Conservation (phyloP, 2,329 filamentous ascomycete genomes). For the Talaromyces atroroseus region DNA sequence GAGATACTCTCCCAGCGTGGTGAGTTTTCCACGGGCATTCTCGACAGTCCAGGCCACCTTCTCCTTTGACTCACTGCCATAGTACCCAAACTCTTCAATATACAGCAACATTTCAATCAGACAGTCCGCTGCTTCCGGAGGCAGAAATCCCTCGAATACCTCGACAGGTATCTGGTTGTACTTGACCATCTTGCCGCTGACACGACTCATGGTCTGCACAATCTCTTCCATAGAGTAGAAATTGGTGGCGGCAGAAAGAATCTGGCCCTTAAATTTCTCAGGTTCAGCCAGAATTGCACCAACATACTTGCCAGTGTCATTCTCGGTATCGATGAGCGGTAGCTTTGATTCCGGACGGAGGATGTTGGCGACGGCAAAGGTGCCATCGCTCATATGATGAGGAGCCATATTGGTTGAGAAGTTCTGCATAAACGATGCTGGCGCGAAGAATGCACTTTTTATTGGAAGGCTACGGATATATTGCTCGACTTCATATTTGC, state of each 20-base stretch:
- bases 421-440: constrained; percentile 54
- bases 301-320: constrained; percentile 34
- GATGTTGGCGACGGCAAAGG: constrained; percentile 21
- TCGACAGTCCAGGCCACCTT: constrained; percentile 26
- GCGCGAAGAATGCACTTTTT: constrained; percentile 49
- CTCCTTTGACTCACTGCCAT: constrained; percentile 27
- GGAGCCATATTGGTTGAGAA: constrained; percentile 23
- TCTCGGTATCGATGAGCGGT: constrained; percentile 30
- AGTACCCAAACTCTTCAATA: constrained; percentile 33
- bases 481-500: constrained; percentile 52
- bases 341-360: constrained; percentile 20
- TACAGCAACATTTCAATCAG: constrained; percentile 24
- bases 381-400: constrained; percentile 21
- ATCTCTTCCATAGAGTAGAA: constrained; percentile 30
- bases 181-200: constrained; percentile 33
- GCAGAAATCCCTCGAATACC: constrained; percentile 20
- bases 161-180: constrained; percentile 24
- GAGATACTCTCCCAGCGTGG: constrained; percentile 36
- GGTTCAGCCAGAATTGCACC: constrained; percentile 34
- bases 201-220: constrained; percentile 27
- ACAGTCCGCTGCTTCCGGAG: constrained; percentile 8
- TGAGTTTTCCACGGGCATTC: constrained; percentile 25
- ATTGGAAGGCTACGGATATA: constrained; percentile 49
- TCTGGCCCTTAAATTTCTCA: constrained; percentile 31
- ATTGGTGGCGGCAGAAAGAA: constrained; percentile 29